Evolutionary conservation across 768 basidiomycete species (phyloP).

Genomic region (Rhodotorula graminis): DNA sequence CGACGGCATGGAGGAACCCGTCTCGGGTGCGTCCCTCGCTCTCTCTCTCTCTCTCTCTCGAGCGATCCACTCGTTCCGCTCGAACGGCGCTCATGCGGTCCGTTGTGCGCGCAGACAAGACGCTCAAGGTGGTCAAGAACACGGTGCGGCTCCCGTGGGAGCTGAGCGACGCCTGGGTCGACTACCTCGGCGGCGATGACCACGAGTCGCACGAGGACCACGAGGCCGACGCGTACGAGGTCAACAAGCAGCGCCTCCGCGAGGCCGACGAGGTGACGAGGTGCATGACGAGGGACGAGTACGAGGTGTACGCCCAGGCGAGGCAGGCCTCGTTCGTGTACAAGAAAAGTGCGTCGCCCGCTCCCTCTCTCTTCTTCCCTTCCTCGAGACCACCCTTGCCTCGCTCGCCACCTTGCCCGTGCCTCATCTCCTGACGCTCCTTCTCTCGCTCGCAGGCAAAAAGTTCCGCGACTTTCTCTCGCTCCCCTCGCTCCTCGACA

Average conservation of each 20-base stretch:
- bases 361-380: neutral
- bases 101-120: constrained; percentile 24
- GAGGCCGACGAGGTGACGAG: constrained; percentile 93
- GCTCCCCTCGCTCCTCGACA: constrained; percentile 61
- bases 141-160: constrained; percentile 97
- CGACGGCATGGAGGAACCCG: constrained; percentile 75
- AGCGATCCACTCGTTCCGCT: constrained; percentile 27
- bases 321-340: constrained; percentile 95
- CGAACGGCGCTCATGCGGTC: constrained; percentile 35
- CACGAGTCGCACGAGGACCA: constrained; percentile 77
- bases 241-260: constrained; percentile 79
- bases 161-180: constrained; percentile 82
- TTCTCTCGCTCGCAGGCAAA: constrained; percentile 58
- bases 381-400: no score
- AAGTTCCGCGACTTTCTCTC: constrained; percentile 93
- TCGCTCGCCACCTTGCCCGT: no score
- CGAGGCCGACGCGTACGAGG: constrained; percentile 90
- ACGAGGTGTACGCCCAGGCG: constrained; percentile 94
- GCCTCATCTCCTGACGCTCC: no score
- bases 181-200: constrained; percentile 70
- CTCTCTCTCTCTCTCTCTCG: neutral
- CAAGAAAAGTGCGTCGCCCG: constrained; percentile 66
- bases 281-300: constrained; percentile 94
- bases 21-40: neutral
- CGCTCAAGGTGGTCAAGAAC: constrained; percentile 79